Percentiles rank a stretch among this genome's conserved stretches.
These are phyloP conservation scores for Boletus smithii DNA, from an alignment of 1,284 basidiomycete genomes.

Conservation along the genomic window DNA sequence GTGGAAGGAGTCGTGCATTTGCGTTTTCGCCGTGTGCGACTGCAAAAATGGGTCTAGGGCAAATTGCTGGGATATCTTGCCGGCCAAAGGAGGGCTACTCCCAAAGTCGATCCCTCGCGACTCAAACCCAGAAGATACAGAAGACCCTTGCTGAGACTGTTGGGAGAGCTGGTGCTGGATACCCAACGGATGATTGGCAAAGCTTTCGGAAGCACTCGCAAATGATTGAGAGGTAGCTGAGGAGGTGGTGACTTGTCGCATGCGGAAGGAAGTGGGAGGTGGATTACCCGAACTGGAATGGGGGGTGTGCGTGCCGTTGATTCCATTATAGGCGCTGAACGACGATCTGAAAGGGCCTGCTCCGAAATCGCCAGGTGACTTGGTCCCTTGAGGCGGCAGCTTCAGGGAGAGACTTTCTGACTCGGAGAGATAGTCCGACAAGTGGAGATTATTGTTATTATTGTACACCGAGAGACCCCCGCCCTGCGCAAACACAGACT, in stretches of 20 bases:
- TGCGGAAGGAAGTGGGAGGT: slow-evolving; percentile 33
- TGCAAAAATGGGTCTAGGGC: slow-evolving; percentile 35
- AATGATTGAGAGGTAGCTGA: slow-evolving; percentile 28
- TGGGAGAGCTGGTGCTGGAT: slow-evolving; percentile 39
- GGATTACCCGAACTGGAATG: slow-evolving; percentile 25
- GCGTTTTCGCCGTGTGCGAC: slow-evolving; percentile 29
- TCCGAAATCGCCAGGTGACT: slow-evolving; percentile 40
- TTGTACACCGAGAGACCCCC: slow-evolving; percentile 45
- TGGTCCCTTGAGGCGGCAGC: slow-evolving; percentile 37
- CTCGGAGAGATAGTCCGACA: slow-evolving; percentile 40
- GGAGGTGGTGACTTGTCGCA: slow-evolving; percentile 29
- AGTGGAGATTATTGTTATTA: slow-evolving; percentile 39
- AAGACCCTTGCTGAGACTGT: slow-evolving; percentile 32
- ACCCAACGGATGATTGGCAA: slow-evolving; percentile 26
- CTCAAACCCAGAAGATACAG: slow-evolving; percentile 26
- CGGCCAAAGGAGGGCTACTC: slow-evolving; percentile 23
- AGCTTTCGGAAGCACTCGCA: slow-evolving; percentile 22
- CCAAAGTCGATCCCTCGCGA: slow-evolving; percentile 35
- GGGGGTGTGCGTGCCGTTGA: slow-evolving; percentile 24
- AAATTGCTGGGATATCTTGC: slow-evolving; percentile 34
- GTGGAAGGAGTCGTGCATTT: slow-evolving; percentile 36
- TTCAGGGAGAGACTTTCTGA: slow-evolving; percentile 40
- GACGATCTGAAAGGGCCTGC: slow-evolving; percentile 35
- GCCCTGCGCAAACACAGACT: slow-evolving; percentile 28
- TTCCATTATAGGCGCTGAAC: slow-evolving; percentile 36